phyloP scores from a whole-genome alignment of 2,329 filamentous ascomycete genomes.

The Trichoderma semiorbis region DNA sequence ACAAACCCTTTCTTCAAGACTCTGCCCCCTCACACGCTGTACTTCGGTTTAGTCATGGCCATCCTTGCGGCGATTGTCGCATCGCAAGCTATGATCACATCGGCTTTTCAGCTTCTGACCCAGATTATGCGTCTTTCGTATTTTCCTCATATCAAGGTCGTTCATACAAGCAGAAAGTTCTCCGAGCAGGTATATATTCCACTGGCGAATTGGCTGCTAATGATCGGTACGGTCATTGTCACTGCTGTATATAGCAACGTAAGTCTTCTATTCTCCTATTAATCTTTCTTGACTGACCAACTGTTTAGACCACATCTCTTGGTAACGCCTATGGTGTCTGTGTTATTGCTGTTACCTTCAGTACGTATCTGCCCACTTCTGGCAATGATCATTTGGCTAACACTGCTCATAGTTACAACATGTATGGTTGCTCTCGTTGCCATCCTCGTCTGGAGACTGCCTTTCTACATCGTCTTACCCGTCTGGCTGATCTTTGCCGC shows the following conservation, averaged over 20 bases:
- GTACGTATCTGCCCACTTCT: not conserved
- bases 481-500: slow-evolving; percentile 62
- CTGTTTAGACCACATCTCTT: slow-evolving; percentile 54
- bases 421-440: slow-evolving; percentile 70
- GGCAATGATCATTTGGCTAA: not conserved
- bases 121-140: slow-evolving; percentile 70
- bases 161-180: slow-evolving; percentile 67
- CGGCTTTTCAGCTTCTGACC: slow-evolving; percentile 64
- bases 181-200: slow-evolving; percentile 77
- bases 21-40: slow-evolving; percentile 64
- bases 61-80: slow-evolving; percentile 71
- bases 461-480: slow-evolving; percentile 56
- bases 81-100: slow-evolving; percentile 75
- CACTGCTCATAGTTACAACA: slow-evolving; percentile 51
- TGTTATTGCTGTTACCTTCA: slow-evolving; percentile 76
- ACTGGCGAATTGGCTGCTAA: slow-evolving; percentile 71
- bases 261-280: slow-evolving; percentile 24
- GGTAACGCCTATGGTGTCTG: slow-evolving; percentile 77
- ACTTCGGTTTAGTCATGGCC: slow-evolving; percentile 65
- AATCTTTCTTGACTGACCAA: not conserved
- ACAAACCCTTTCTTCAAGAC: slow-evolving; percentile 72
- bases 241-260: slow-evolving; percentile 71
- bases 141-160: slow-evolving; percentile 71
- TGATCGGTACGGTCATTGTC: slow-evolving; percentile 72
- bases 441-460: slow-evolving; percentile 67